Evolutionary conservation across 2,329 filamentous ascomycete genomes (phyloP), one percentile per base, ranked within the genome.

Genomic region (Coniella vitis): DNA sequence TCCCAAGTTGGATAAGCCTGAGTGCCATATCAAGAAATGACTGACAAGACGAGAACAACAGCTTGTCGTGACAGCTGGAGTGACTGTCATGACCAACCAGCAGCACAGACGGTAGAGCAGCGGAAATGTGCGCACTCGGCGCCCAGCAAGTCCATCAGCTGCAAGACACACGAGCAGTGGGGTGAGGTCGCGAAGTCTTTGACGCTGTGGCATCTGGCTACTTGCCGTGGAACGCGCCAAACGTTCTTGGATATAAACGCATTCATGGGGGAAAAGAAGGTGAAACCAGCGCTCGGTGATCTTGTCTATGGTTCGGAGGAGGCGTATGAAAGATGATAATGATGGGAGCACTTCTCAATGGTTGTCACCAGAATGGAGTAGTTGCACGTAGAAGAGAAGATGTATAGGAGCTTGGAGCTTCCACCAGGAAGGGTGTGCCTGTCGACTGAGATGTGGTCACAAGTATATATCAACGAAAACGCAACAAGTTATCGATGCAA

Each of bases 121-220:
- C 73, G 42, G 68, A 67, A 25, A 69, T 83, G 16, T 73, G 70
- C 53, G 61, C 70, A 19, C 68, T 84, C 7, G 81, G 83, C 3
- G 82, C 79, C 0, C 69, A 73, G 47, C 68, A 78, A 38, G 65
- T 75, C n/a, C 2, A 70, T 86, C 60, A 84, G 86, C 63, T 86
- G 86, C 62, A 76, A 72, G 49, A 69, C 62, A 0, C 70, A 70
- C 8, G 64, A 74, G 0, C 71, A 43, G 3, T 86, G 83, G 83
- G 78, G 81, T n/a, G 63, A 69, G 3, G 71, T 72, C 22, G 81
- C 80, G 9, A 60, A 73, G 9, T 74, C 72, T 0, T 69, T 76
- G 0, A 72, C 69, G 16, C 34, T 67, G 7, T 31, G 59, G n/a
- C 48, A 55, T 20, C 57, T 56, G 0, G 63, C 61, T 38, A 60